phyloP scores from a whole-genome alignment of 1,139 yeast genomes.

The Geotrichum carabidarum region DNA sequence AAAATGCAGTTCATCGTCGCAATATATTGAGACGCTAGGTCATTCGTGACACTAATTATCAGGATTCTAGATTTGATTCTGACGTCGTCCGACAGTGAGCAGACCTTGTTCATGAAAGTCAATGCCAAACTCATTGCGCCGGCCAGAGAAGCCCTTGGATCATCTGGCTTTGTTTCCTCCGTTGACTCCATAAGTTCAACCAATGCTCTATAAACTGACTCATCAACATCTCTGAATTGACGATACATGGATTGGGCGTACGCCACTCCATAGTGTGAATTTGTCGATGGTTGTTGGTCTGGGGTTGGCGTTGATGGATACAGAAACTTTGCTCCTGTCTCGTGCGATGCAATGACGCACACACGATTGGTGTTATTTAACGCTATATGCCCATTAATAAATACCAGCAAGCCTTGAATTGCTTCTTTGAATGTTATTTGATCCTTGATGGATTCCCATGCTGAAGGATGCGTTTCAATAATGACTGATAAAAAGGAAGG shows the following conservation, averaged over 20 bases:
- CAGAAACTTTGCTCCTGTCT: constrained; percentile 62
- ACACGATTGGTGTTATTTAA: constrained; percentile 80
- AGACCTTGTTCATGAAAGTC: constrained; percentile 67
- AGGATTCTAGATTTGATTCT: constrained; percentile 65
- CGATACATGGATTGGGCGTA: constrained; percentile 59
- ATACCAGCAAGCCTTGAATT: constrained; percentile 58
- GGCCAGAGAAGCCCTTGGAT: constrained; percentile 45
- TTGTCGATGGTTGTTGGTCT: constrained; percentile 23
- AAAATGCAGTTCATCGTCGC: constrained; percentile 94
- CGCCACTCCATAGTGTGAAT: constrained; percentile 26
- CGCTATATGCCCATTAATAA: constrained; percentile 81
- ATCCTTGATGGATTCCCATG: constrained; percentile 59
- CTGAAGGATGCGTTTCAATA: constrained; percentile 69
- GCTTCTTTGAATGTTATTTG: constrained; percentile 50
- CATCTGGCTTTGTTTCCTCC: constrained; percentile 19
- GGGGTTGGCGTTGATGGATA: constrained; percentile 49
- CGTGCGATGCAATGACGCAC: constrained; percentile 74
- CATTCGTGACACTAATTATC: constrained; percentile 70
- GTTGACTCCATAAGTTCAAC: constrained; percentile 44
- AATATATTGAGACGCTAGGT: constrained; percentile 75
- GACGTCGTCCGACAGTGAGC: constrained; percentile 26
- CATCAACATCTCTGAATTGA: constrained; percentile 79
- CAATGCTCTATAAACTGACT: constrained; percentile 61
- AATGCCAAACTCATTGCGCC: constrained; percentile 79
- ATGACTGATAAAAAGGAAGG: constrained; percentile 79